Evolutionary conservation across 768 basidiomycete species (phyloP), one percentile per base, ranked within the genome.

Genomic region (Tephrocybe sp.): DNA sequence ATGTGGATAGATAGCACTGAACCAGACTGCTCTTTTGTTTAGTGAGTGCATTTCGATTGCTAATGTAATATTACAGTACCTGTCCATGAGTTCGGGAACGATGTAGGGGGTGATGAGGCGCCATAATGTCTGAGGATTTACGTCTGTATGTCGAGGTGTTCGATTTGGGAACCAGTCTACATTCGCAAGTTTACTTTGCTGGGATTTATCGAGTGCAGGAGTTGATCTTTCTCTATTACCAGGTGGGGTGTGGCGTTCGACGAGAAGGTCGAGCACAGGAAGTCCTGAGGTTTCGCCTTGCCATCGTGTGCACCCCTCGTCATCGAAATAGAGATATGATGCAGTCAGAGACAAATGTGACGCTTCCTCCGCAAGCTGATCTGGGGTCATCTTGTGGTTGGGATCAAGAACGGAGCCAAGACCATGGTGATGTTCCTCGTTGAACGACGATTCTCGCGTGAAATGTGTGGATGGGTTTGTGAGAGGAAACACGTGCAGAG

Each of bases 211-310:
- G 17, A 56, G 55, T 21, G 62, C 46, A 30, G 62, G 62, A 47
- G 65, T 57, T 37, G 59, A 48, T 41, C 58, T 48, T 33, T 68
- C 60, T 53, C 57, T 61, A 51, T 62, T 60, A 30, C 54, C 62
- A 51, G 73, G 62, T 9, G 72, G 67, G 5, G 75, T 69, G 57
- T 86, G 85, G 30, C 83, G 78, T 63, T 93, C 91, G 24, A 91
- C 81, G 23, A 97, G 73, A 7, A 92, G 70, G 65, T 95, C 90
- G 23, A 95, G 79, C 3, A 96, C 79, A 4, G 94, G 94, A 0
- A 96, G 79, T 21, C 94, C 93, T 3, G 93, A 95, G 0, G 92
- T 92, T 61, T 95, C 93, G 25, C 94, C 93, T 70, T 93, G 90
- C 90, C 90, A 93, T 50, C 90, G 73, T 0, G 90, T 89, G 63